phyloP scores from a whole-genome alignment of 169 alveolate species.

The Perkinsus marinus region DNA sequence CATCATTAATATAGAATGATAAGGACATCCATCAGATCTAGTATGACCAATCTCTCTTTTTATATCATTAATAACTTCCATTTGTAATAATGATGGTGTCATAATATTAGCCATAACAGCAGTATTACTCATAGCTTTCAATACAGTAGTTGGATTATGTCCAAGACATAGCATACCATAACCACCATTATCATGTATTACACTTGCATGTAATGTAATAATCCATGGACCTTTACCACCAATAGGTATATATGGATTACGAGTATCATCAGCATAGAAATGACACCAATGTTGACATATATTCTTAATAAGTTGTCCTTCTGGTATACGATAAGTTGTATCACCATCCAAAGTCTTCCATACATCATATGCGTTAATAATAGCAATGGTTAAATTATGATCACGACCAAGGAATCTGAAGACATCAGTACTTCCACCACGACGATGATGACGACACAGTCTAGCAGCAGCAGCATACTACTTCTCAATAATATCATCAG shows the following conservation, averaged over 20 bases:
- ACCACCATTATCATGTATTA: constrained; percentile 1
- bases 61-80: not conserved
- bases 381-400: not conserved
- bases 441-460: too few relatives aligned
- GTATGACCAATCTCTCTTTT: not conserved
- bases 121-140: not conserved
- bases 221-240: constrained; percentile 6
- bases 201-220: not conserved
- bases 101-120: not conserved
- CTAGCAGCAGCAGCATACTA: too few relatives aligned
- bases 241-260: not conserved
- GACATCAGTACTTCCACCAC: too few relatives aligned
- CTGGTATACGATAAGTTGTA: not conserved
- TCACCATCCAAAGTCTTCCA: not conserved
- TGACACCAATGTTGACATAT: not conserved
- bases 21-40: not conserved
- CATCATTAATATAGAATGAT: not conserved
- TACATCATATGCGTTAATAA: not conserved
- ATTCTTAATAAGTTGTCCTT: not conserved
- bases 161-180: constrained; percentile 1
- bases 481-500: not conserved
- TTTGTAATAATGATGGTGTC: not conserved
- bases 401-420: not conserved
- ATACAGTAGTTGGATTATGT: not conserved
- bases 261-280: not conserved